A percentile compares a stretch with the other conserved stretches of the same genome.
phyloP scores from a whole-genome alignment of 2,329 filamentous ascomycete genomes.

The Chalara sp. region DNA sequence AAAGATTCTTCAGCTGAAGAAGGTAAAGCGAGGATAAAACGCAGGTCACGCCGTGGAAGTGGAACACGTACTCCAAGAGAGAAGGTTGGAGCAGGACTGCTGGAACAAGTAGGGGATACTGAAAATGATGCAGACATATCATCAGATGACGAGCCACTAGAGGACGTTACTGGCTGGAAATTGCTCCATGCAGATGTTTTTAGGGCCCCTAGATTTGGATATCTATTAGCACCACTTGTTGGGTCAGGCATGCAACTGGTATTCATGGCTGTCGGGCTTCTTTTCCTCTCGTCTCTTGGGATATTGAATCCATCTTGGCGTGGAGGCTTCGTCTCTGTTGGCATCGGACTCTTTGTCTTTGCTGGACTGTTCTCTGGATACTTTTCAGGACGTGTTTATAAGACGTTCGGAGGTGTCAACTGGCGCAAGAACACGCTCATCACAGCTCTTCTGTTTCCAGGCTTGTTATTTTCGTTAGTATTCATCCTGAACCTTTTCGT shows the following conservation, averaged over 20 bases:
- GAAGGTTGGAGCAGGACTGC: conserved; percentile 46
- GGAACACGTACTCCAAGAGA: conserved; percentile 42
- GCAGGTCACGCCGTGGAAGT: conserved; percentile 34
- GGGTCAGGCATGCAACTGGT: conserved; percentile 83
- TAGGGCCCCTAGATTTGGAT: conserved; percentile 62
- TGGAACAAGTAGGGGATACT: conserved; percentile 51
- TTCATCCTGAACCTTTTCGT: conserved; percentile 84
- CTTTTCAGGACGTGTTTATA: conserved; percentile 77
- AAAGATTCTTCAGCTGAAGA: conserved; percentile 61
- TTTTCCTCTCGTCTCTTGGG: conserved; percentile 67
- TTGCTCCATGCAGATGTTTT: conserved; percentile 85
- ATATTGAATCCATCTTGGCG: conserved; percentile 81
- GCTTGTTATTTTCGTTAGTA: conserved; percentile 65
- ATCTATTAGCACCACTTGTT: conserved; percentile 70
- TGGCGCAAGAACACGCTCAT: conserved; percentile 72
- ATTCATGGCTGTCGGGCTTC: conserved; percentile 70
- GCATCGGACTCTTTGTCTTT: conserved; percentile 74
- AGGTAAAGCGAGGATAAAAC: conserved; percentile 51
- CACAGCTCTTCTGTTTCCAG: conserved; percentile 73
- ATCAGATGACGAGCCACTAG: conserved; percentile 65
- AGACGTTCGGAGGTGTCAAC: conserved; percentile 70
- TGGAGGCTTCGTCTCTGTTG: conserved; percentile 83
- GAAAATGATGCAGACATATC: conserved; percentile 46
- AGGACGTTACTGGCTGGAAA: conserved; percentile 85
- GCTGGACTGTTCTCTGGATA: conserved; percentile 82